Evolutionary conservation across 2,329 filamentous ascomycete species (phyloP), one percentile per base, ranked within the genome.

Genomic region (Cladosporium sp.): DNA sequence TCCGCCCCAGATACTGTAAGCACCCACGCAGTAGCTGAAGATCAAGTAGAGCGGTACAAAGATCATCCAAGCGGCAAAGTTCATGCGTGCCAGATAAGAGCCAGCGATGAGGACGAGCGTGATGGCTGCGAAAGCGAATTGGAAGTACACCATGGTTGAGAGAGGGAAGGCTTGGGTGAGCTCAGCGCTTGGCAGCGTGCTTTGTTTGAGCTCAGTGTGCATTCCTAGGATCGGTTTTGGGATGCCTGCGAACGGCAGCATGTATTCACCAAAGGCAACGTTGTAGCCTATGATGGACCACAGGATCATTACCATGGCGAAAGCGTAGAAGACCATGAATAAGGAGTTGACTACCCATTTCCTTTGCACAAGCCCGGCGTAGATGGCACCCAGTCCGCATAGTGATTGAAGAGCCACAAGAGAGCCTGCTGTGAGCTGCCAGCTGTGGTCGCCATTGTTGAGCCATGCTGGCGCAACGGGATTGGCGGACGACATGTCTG

Each of bases 41-140:
- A 77, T 80, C 42, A 81, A 66, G 78, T 78, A 80, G 12, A 81
- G 71, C 1, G 78, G 78, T 24, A 80, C 77, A 62, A 79, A 81
- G 17, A 79, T 61, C 74, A 80, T 79, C 78, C 78, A 81, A 34
- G 78, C 78, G 9, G 69, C 66, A 62, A 81, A 79, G 63, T 76
- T 80, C 75, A 80, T 80, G 39, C 78, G 71, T 24, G 77, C 75
- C 1, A 81, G 71, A 35, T 74, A 75, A 4, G 76, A 73, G 4
- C 78, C 78, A 0, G 77, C 78, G 55, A 76, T 66, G 44, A 80
- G 76, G 51, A 79, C 72, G 1, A 80, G 62, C 0, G 78, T 80
- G 61, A 80, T 80, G 40, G 77, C 78, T 0, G 78, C 78, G 66
- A 81, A 80, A 47, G 79, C 78, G 61, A 80, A 80, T 61, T 81